These are phyloP conservation scores for Stropharia rugosoannulata DNA, from an alignment of 768 basidiomycete genomes.

Conservation along the genomic window DNA sequence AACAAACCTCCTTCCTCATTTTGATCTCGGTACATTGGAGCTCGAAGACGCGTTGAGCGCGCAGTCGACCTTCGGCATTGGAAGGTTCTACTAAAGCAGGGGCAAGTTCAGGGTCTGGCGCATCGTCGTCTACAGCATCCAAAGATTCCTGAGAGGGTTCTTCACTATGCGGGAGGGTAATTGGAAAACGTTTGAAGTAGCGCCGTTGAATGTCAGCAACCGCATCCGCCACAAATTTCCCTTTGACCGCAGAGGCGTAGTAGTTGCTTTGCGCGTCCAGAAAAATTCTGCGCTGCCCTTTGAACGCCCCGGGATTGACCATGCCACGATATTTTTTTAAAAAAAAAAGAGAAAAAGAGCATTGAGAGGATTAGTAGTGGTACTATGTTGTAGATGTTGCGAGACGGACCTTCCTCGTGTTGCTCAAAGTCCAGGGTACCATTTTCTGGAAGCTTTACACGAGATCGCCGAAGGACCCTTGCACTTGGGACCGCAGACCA, in stretches of 20 bases:
- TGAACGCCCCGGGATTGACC: slow-evolving; percentile 1
- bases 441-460: no score
- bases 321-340: no score
- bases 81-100: not conserved
- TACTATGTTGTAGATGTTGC: no score
- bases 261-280: not conserved
- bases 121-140: not conserved
- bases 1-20: no score
- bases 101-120: not conserved
- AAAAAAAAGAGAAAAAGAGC: no score
- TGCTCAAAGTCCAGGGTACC: no score
- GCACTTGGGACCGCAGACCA: no score
- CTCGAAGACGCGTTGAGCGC: not conserved
- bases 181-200: slow-evolving; percentile 4
- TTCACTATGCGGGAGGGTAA: not conserved
- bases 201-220: slow-evolving; percentile 1
- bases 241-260: not conserved
- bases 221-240: not conserved
- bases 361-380: no score
- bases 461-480: no score
- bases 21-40: not conserved
- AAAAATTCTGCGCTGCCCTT: not conserved
- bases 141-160: not conserved
- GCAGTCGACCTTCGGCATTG: not conserved
- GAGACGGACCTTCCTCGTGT: no score